Conservation (phyloP, 192 early-diverging fungal species). For the Phlyctochytrium planicorne region DNA sequence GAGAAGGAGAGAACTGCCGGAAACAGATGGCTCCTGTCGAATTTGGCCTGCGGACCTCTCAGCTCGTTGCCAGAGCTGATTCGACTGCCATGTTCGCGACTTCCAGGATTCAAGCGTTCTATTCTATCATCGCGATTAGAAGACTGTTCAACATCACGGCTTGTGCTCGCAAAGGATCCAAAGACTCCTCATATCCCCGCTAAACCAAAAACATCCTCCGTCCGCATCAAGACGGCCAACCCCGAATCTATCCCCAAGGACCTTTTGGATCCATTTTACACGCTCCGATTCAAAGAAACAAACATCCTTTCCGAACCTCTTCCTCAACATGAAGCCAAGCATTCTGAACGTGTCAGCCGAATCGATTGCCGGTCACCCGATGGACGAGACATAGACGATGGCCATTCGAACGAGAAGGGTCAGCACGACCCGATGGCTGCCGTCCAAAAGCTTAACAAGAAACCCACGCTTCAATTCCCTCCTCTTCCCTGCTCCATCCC, state of each 20-base stretch:
- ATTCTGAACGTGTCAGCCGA: background rate
- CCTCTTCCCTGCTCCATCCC: background rate
- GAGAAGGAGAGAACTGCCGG: background rate
- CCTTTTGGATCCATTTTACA: background rate
- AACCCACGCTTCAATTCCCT: background rate
- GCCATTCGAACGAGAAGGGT: no score
- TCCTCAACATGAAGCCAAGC: background rate
- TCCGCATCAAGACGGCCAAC: background rate
- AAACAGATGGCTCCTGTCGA: background rate
- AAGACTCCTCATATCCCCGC: background rate
- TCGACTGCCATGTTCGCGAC: background rate
- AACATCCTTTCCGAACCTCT: background rate
- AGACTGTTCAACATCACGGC: no score
- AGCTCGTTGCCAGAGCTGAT: background rate
- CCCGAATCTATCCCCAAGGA: background rate
- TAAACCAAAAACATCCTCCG: background rate
- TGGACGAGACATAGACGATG: no score
- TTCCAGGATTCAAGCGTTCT: background rate
- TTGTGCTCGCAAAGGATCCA: background rate
- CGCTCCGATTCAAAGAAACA: background rate
- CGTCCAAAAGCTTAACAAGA: background rate
- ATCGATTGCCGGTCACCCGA: no score
- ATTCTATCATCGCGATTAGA: background rate
- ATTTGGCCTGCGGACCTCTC: background rate
- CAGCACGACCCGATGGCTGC: no score